phyloP scores from a whole-genome alignment of 306 rosid genomes.

The Medicago truncatula region MtrunA17r5.0-ANR NC_053046.1:15050001-15050500 shows the following conservation, averaged over 20 bases:
- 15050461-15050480: no score
- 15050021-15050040: slow-evolving; percentile 44
- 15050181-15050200: no score
- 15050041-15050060: slow-evolving; percentile 54
- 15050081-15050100: slow-evolving; percentile 42
- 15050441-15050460: no score
- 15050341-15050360: background rate
- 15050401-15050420: no score
- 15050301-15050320: background rate
- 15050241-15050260: slow-evolving; percentile 27
- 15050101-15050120: slow-evolving; percentile 3
- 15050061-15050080: slow-evolving; percentile 43
- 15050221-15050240: slow-evolving; percentile 9
- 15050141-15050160: slow-evolving; percentile 1
- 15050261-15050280: background rate
- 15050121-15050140: background rate
- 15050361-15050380: background rate
- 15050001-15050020: slow-evolving; percentile 45
- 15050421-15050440: no score
- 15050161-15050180: background rate
- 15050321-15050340: background rate
- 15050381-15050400: no score
- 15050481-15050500: no score
- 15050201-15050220: background rate
- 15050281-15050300: background rate